phyloP scores from a whole-genome alignment of 257 asterid species.

The Nicotiana paniculata region DNA sequence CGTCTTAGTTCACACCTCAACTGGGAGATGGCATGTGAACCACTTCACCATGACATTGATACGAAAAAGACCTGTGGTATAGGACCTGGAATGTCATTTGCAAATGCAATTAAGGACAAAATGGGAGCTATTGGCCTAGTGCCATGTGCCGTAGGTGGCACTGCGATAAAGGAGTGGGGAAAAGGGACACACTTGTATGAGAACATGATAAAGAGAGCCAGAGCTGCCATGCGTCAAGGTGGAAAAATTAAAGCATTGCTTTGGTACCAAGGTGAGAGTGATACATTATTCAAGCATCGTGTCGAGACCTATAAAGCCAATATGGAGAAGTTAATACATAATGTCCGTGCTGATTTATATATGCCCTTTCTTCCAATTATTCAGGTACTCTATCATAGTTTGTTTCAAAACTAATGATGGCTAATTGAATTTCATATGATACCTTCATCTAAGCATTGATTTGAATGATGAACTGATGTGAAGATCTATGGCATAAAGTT shows the following conservation, averaged over 20 bases:
- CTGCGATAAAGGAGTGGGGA: conserved; percentile 81
- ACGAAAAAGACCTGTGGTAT: conserved; percentile 68
- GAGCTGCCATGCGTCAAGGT: conserved; percentile 34
- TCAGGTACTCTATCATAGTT: conserved; percentile 41
- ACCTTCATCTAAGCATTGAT: too few relatives aligned
- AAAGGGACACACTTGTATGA: conserved; percentile 58
- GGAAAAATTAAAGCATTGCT: conserved; percentile 60
- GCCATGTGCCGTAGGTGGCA: conserved; percentile 96
- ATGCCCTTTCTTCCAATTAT: conserved; percentile 55
- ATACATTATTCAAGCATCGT: conserved; percentile 43
- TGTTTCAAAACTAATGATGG: not conserved
- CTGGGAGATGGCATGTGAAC: conserved; percentile 73
- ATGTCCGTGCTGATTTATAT: conserved; percentile 53
- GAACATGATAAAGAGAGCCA: conserved; percentile 61
- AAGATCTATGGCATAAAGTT: not conserved
- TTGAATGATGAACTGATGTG: not conserved
- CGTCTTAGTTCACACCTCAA: conserved; percentile 54
- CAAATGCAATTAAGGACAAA: conserved; percentile 55
- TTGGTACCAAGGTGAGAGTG: conserved; percentile 98
- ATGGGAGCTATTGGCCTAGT: conserved; percentile 56
- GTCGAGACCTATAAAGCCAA: conserved; percentile 50
- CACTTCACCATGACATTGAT: conserved; percentile 87
- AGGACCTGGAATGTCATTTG: conserved; percentile 87
- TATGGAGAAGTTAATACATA: conserved; percentile 47
- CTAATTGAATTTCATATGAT: not conserved